Evolutionary conservation across 2,329 filamentous ascomycete species (phyloP).

Genomic region (Penicillium palitans): DNA sequence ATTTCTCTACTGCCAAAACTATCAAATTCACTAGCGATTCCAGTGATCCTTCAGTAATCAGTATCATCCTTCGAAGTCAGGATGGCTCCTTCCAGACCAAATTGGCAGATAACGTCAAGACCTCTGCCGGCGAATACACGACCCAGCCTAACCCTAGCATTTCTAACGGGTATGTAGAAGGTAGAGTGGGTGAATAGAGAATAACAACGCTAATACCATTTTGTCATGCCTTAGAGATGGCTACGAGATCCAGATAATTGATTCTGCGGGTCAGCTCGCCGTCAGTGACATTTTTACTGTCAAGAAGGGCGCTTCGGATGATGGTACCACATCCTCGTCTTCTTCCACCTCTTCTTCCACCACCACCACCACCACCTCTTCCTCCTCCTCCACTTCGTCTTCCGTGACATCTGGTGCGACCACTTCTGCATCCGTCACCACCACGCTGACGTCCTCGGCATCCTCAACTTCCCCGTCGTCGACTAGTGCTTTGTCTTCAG

Average conservation of each 20-base stretch:
- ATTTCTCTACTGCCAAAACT: conserved; percentile 13
- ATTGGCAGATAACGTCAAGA: conserved; percentile 16
- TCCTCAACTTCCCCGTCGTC: conserved; percentile 2
- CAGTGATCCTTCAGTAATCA: conserved; percentile 11
- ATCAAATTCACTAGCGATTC: conserved; percentile 11
- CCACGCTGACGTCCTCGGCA: conserved; percentile 1
- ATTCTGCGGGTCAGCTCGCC: conserved; percentile 12
- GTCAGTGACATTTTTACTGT: conserved; percentile 13
- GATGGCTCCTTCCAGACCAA: conserved; percentile 18
- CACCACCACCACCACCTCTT: not conserved
- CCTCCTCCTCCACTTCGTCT: not conserved
- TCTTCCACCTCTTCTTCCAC: not conserved
- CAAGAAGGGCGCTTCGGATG: conserved; percentile 7
- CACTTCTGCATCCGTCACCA: not conserved
- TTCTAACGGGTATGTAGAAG: conserved; percentile 12
- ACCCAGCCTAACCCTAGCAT: conserved; percentile 17
- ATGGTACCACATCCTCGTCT: conserved; percentile 9
- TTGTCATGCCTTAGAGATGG: not conserved
- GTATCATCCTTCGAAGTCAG: conserved; percentile 11
- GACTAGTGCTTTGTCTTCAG: conserved; percentile 9
- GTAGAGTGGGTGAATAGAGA: not conserved
- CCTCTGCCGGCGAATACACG: conserved; percentile 12
- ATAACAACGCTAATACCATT: not conserved
- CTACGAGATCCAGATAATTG: conserved; percentile 17
- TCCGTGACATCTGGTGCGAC: not conserved